Base-by-base conservation (phyloP, 495 filamentous ascomycete genomes). In the Chaetomidium leptoderma region DNA sequence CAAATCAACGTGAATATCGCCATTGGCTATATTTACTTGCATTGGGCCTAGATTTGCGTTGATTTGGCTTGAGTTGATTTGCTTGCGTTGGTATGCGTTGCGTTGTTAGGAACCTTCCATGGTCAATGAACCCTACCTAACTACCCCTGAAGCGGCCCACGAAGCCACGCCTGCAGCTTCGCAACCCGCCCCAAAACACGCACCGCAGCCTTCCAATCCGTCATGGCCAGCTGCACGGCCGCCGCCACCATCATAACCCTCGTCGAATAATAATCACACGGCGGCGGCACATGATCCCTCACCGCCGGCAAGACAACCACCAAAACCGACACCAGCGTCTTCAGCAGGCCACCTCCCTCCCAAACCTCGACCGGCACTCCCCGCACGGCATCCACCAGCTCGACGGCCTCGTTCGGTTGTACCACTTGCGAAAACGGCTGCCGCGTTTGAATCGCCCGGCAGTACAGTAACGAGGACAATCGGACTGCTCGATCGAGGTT, bases 391-490 rank as follows among this genome's bases (percentile, higher is more conserved):
- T 57, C 57, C 13, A 35, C 27, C 32, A 60, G 3, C 9, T 50
- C 57, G 1, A 17, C 8, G 4, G 39, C 48, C 8, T 60, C 53
- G 6, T 44, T 17, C 27, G 26, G 30, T 2, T 9, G 13, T 1
- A 36, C 24, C 24, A 47, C 47, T 4, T 27, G 13, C 6, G 37
- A 37, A 6, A 51, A 55, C 4, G 29, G 52, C 13, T 37, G 39
- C 9, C 61, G 52, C 21, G 23, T 19, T 7, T 36, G 40, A 1
- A 63, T 49, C 4, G 57, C 52, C 9, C 48, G 52, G 42, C 61
- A 63, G 48, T 63, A 63, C 8, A 54, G 17, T 26, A 60, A 29
- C 23, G 57, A 23, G 1, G 57, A 53, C 10, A 60, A 35, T 14
- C 42, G 19, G 24, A 63, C 44, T 10, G 57, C 39, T 4, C 37